Evolutionary conservation across 495 filamentous ascomycete species (phyloP).

Genomic region (Letharia columbiana): DNA sequence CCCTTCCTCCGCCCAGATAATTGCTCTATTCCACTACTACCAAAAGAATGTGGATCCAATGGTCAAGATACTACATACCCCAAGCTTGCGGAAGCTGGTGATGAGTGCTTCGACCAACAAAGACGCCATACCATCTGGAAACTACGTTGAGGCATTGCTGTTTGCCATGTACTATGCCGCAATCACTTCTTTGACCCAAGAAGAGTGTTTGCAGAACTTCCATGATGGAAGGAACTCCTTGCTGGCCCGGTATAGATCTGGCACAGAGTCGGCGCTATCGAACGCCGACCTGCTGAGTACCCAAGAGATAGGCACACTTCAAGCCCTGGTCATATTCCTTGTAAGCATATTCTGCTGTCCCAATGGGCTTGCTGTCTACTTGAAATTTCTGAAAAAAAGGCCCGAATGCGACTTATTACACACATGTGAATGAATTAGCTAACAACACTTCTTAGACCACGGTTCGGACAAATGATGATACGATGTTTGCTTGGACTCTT

Average conservation of each 20-base stretch:
- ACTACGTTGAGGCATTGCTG: conserved; percentile 45
- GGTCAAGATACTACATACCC: conserved; percentile 43
- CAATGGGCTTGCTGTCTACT: neutral
- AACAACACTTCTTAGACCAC: neutral
- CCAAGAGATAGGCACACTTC: conserved; percentile 36
- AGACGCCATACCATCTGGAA: conserved; percentile 28
- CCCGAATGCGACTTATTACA: neutral
- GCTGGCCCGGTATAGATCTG: conserved; percentile 36
- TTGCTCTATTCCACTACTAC: conserved; percentile 44
- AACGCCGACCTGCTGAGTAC: conserved; percentile 42
- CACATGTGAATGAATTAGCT: neutral
- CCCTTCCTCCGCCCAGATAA: conserved; percentile 45
- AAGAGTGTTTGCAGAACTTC: conserved; percentile 37
- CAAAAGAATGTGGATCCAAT: conserved; percentile 46
- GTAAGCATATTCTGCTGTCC: conserved; percentile 12
- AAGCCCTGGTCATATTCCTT: conserved; percentile 40
- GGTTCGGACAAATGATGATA: conserved; percentile 25
- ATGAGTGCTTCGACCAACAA: conserved; percentile 31
- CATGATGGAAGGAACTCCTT: conserved; percentile 35
- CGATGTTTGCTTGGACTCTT: conserved; percentile 33
- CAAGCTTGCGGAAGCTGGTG: conserved; percentile 41
- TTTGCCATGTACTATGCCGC: conserved; percentile 55
- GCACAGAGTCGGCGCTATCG: conserved; percentile 37
- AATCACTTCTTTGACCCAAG: conserved; percentile 48
- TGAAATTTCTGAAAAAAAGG: neutral